phyloP scores from a whole-genome alignment of 352 stramenopile genomes.

The Halophytophthora batemanensis region DNA sequence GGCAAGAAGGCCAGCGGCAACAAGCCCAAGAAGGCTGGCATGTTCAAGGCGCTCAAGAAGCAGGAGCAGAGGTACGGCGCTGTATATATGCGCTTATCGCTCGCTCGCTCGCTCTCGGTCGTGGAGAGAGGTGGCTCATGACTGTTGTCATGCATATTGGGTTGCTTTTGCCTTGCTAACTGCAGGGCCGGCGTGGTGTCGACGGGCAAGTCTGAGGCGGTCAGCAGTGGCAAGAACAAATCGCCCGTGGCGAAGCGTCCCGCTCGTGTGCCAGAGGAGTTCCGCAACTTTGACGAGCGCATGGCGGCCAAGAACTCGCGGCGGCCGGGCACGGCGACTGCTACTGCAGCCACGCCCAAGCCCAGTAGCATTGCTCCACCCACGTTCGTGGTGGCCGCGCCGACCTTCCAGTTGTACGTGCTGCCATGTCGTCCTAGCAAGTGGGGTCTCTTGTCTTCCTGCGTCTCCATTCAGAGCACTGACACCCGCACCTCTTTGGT shows the following conservation, averaged over 20 bases:
- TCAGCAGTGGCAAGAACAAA: conserved; percentile 24
- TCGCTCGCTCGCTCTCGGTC: not conserved
- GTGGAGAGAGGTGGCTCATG: not conserved
- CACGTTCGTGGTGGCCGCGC: conserved; percentile 57
- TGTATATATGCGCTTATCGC: not conserved
- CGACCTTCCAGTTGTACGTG: conserved; percentile 75
- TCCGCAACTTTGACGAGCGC: conserved; percentile 79
- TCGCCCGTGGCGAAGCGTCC: conserved; percentile 25
- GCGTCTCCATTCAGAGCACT: not conserved
- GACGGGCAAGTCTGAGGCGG: conserved; percentile 35
- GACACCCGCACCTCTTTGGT: not conserved
- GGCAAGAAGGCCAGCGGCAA: conserved; percentile 41
- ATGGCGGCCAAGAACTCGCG: conserved; percentile 46
- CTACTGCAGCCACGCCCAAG: conserved; percentile 10
- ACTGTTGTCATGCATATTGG: not conserved
- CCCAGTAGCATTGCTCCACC: conserved; percentile 35
- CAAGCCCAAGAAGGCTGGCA: conserved; percentile 57
- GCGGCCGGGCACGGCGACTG: conserved; percentile 13
- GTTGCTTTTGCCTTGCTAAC: not conserved
- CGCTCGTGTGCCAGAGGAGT: conserved; percentile 43
- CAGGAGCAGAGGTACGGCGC: conserved; percentile 43
- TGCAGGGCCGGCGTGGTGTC: conserved; percentile 34
- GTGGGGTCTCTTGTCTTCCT: not conserved
- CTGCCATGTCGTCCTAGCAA: not conserved
- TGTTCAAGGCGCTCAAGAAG: conserved; percentile 75